These are phyloP conservation scores for Tylopilus rubrobrunneus DNA, from an alignment of 768 basidiomycete species.

Conservation along the genomic window DNA sequence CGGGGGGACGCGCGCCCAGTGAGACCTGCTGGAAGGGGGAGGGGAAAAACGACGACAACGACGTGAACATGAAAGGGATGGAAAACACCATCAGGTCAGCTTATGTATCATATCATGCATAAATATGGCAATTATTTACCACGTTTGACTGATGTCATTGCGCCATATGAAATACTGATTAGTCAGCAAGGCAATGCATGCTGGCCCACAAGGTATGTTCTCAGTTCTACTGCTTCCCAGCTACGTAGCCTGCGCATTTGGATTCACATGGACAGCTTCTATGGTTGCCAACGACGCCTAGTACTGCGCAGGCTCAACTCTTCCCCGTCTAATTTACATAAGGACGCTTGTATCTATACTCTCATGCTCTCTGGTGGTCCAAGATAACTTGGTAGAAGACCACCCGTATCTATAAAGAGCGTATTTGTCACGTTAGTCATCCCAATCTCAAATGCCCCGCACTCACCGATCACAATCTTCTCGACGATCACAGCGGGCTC, in stretches of 20 bases:
- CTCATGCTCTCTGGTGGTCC: too few relatives aligned
- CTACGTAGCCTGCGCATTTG: background rate
- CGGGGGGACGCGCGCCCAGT: slow-evolving; percentile 22
- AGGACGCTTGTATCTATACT: too few relatives aligned
- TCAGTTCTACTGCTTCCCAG: background rate
- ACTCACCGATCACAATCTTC: too few relatives aligned
- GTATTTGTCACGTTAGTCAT: background rate
- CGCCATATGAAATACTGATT: background rate
- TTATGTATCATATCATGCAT: slow-evolving; percentile 11
- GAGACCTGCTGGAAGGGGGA: slow-evolving; percentile 42
- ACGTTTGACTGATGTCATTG: slow-evolving; percentile 1
- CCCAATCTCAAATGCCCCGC: too few relatives aligned
- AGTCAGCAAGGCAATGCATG: background rate
- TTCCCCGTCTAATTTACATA: too few relatives aligned
- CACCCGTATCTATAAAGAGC: background rate
- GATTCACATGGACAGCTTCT: background rate
- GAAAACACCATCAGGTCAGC: background rate
- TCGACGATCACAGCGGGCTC: too few relatives aligned
- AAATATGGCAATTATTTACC: slow-evolving; percentile 11
- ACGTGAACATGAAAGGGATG: slow-evolving; percentile 44
- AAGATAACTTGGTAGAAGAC: background rate
- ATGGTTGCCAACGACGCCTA: background rate
- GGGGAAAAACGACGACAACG: slow-evolving; percentile 48
- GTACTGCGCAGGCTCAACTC: too few relatives aligned
- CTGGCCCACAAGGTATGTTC: too few relatives aligned